Evolutionary conservation across 2,329 filamentous ascomycete genomes (phyloP), one percentile per base, ranked within the genome.

Genomic region (Cryphonectria carpinicola): DNA sequence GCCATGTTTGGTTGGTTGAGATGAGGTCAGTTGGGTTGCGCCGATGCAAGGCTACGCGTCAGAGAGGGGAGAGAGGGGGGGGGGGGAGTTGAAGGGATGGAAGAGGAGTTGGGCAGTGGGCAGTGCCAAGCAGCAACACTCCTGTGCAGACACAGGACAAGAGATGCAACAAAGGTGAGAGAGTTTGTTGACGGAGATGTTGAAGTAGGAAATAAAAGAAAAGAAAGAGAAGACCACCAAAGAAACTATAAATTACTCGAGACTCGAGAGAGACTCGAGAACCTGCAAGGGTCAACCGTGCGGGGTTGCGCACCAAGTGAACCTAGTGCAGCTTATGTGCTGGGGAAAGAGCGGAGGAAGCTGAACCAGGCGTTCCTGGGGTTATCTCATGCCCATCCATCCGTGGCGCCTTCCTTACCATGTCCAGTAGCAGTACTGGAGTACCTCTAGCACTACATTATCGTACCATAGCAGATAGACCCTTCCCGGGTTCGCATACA

Each of bases 1-100:
- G 66, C 64, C 69, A 73, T 73, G 28, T 22, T 56, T 22, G 37
- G 1, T 22, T 17, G 14, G 4, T 11, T 37, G 11, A 32, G 54
- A 4, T 22, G 25, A 28, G 11, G 52, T 7, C 11, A 39, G 37
- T 39, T 11, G 8, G 37, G 37, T 11, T 39, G 37, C 37, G 37
- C 3, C 10, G 37, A 11, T 39, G 37, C 37, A 39, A 13, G 11
- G 52, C 25, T 14, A 25, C 4, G 14, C 28, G 28, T 32, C 11
- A 49, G 10, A 32, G 32, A 4, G 46, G 46, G 19, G 11, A 8
- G 22, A 0, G 46, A 22, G 22, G 17, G 22, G 0, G 46, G 46
- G 22, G 17, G 22, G 17, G 22, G 43, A 19, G 43, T 32, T 39
- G 37, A 11, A 39, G 37, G 10, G 37, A 39, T 39, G 3, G 11